Evolutionary conservation across 1,284 basidiomycete genomes (phyloP).

Genomic region (Ceratorhiza oryzae-sativae): DNA sequence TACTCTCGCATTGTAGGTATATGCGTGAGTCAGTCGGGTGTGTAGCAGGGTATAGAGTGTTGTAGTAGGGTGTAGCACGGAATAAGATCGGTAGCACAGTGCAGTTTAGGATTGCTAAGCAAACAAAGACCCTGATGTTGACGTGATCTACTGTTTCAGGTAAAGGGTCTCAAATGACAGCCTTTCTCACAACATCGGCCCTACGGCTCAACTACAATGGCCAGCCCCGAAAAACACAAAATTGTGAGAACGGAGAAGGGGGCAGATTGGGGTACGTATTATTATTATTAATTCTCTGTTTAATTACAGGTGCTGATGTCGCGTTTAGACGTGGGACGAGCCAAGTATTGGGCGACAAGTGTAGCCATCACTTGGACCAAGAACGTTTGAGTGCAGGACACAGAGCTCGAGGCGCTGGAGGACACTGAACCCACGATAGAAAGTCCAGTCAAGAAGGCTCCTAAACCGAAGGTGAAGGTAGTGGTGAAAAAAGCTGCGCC

Average conservation of each 20-base stretch:
- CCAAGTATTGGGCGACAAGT: not conserved
- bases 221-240: not conserved
- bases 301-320: not conserved
- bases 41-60: not conserved
- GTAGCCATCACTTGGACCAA: not conserved
- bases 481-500: not conserved
- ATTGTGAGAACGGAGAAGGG: not conserved
- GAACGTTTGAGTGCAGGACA: not conserved
- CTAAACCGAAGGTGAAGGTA: not conserved
- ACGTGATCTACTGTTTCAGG: not conserved
- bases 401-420: not conserved
- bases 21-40: not conserved
- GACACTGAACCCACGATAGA: not conserved
- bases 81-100: not conserved
- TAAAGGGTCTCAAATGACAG: not conserved
- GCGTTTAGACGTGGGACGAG: not conserved
- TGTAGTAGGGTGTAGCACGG: not conserved
- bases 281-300: not conserved
- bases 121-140: not conserved
- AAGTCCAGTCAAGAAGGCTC: not conserved
- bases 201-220: not conserved
- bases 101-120: too few relatives aligned
- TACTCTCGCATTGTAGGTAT: not conserved
- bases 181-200: too few relatives aligned
- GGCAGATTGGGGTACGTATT: not conserved